Percentiles rank a stretch among this genome's conserved stretches.
phyloP scores from a whole-genome alignment of 2,329 filamentous ascomycete genomes.

The Nothopassalora personata region DNA sequence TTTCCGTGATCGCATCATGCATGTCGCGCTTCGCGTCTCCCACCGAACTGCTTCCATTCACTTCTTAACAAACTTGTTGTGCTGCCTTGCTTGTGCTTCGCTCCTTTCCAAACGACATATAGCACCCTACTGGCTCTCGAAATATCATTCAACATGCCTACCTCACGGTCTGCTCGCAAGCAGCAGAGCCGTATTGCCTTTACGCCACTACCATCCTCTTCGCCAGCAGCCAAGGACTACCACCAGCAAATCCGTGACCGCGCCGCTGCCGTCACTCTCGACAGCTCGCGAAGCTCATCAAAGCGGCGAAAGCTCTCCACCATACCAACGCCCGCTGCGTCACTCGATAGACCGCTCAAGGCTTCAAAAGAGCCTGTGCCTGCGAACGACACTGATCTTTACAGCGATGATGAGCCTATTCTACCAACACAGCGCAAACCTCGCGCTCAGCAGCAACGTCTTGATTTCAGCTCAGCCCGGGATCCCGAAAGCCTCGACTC shows the following conservation, averaged over 20 bases:
- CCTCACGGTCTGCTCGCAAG: constrained; percentile 22
- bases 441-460: constrained; percentile 25
- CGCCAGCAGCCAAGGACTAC: constrained; percentile 33
- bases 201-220: constrained; percentile 38
- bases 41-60: not conserved
- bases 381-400: constrained; percentile 6
- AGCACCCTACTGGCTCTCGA: not conserved
- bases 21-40: not conserved
- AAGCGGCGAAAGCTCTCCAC: constrained; percentile 23
- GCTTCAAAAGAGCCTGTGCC: constrained; percentile 10
- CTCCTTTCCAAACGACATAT: not conserved
- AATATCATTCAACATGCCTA: constrained; percentile 2
- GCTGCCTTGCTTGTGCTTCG: not conserved
- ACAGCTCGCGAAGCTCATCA: constrained; percentile 23
- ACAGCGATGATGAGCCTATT: constrained; percentile 23
- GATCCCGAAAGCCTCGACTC: constrained; percentile 21
- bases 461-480: constrained; percentile 27
- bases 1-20: not conserved
- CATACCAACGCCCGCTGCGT: constrained; percentile 23
- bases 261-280: constrained; percentile 32
- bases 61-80: not conserved
- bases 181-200: constrained; percentile 41
- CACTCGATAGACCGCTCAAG: constrained; percentile 11
- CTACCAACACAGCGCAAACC: constrained; percentile 18
- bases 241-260: constrained; percentile 31